A percentile compares a stretch with the other conserved stretches of the same genome.
These are phyloP conservation scores for Logfia minima DNA, from an alignment of 129 eudicot genomes.

Conservation along the genomic window DNA sequence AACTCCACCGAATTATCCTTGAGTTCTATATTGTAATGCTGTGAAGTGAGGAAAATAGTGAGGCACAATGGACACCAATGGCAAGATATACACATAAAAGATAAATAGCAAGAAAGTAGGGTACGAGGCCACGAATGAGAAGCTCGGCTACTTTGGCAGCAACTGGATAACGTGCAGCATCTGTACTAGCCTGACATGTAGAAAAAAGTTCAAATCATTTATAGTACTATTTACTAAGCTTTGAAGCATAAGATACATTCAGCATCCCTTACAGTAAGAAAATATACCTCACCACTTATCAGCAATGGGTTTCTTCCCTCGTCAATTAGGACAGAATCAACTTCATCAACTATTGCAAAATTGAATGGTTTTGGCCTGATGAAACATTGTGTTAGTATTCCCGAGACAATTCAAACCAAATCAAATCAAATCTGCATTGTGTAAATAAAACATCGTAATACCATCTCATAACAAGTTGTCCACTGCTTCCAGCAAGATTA, in stretches of 20 bases:
- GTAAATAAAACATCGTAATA: conserved; percentile 20
- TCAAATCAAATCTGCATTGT: conserved; percentile 11
- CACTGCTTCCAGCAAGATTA: conserved; percentile 79
- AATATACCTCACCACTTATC: conserved; percentile 86
- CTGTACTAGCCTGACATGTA: conserved; percentile 68
- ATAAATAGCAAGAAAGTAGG: conserved; percentile 13
- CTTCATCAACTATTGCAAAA: conserved; percentile 99
- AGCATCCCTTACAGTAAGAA: conserved; percentile 8
- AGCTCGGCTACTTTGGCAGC: conserved; percentile 99
- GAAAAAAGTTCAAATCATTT: conserved; percentile 1
- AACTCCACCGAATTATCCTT: conserved; percentile 95
- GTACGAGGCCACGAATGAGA: conserved; percentile 71
- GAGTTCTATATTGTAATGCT: conserved; percentile 90
- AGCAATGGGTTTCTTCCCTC: conserved; percentile 96
- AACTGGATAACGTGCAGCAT: conserved; percentile 96
- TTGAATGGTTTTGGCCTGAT: conserved; percentile 98
- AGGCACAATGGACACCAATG: neutral
- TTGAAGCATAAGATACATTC: conserved; percentile 9
- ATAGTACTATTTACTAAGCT: neutral
- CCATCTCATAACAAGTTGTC: conserved; percentile 97
- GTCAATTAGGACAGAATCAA: conserved; percentile 93
- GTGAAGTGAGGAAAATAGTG: conserved; percentile 21
- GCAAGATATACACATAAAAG: neutral
- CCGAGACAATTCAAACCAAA: neutral
- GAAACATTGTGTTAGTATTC: conserved; percentile 1